A percentile compares a stretch with the other conserved stretches of the same genome.
These are phyloP conservation scores for Seiridium cupressi DNA, from an alignment of 2,329 filamentous ascomycete genomes.

Conservation along the genomic window DNA sequence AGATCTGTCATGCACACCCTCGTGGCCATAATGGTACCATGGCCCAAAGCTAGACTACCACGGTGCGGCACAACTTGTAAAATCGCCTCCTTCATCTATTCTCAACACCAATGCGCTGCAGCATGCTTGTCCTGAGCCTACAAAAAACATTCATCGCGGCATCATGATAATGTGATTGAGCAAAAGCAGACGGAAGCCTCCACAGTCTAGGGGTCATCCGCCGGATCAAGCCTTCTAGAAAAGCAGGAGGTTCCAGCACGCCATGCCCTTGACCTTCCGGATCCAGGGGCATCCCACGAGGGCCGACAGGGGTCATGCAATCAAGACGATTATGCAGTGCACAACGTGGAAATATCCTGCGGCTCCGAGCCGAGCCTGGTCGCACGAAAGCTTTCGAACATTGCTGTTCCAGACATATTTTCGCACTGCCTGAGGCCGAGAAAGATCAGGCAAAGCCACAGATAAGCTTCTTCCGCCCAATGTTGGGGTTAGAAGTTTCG, in stretches of 20 bases:
- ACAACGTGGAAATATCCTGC: not conserved
- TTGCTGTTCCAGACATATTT: too few species aligned
- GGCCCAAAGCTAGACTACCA: too few species aligned
- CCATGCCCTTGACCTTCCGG: not conserved
- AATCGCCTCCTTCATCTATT: not conserved
- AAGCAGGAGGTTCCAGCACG: not conserved
- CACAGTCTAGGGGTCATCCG: not conserved
- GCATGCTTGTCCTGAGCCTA: not conserved
- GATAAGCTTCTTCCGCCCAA: too few species aligned
- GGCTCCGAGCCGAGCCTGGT: not conserved
- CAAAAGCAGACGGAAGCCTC: not conserved
- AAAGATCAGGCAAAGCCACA: too few species aligned
- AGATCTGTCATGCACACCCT: too few species aligned
- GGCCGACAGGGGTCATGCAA: not conserved
- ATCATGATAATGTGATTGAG: not conserved
- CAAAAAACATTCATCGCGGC: not conserved
- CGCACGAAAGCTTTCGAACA: too few species aligned
- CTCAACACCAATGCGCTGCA: not conserved
- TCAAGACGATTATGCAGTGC: not conserved
- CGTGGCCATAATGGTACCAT: too few species aligned
- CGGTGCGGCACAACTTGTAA: not conserved
- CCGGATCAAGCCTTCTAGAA: not conserved
- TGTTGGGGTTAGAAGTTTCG: not conserved
- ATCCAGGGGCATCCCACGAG: not conserved
- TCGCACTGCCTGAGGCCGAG: too few species aligned